Evolutionary conservation across 2,329 filamentous ascomycete species (phyloP), one percentile per base, ranked within the genome.

Genomic region (Penicillium sp.): DNA sequence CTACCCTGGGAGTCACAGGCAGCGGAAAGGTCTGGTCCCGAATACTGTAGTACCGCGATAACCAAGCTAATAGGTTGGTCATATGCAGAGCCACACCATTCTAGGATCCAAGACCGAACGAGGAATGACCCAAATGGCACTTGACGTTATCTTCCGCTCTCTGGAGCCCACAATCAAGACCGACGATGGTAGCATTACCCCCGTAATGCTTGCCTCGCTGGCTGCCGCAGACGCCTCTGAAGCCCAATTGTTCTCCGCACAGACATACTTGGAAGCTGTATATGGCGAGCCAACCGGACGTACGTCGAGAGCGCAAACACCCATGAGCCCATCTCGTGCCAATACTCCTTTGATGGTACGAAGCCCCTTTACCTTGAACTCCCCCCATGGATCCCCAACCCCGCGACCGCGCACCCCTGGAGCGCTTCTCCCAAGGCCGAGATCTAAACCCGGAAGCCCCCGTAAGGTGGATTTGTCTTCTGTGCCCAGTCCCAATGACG

Each of bases 1-100:
- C 94, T 31, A 97, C 94, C 7, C 76, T 99, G 57, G 94, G 94
- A 17, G 92, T 97, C 43, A 97, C 93, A 8, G 94, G 94, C 13
- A 97, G 93, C 50, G 94, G 94, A 74, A 99, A 99, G 87, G 93
- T 96, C 42, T n/a, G 60, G 37, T 27, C 13, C n/a, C 12, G 40
- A 33, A 53, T 47, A 25, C 25, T 50, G 29, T 1, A 21, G 33
- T 10, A 43, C 45, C 21, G 27, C 37, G 45, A 54, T 29, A 27
- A 12, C 41, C 17, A 60, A 50, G 48, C 58, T 68, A 38, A 59
- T 57, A 17, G 1, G 6, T 7, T 23, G 38, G 27, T 31, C 42
- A 29, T 31, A 33, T 51, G 43, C 70, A 97, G 93, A 95, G 91
- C 62, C 93, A 99, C 74, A 99, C 94, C 0, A 96, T 97, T 59